Evolutionary conservation across 805 yeast genomes (phyloP), one percentile per base, ranked within the genome.

Genomic region (Clavispora santaluciae): DNA sequence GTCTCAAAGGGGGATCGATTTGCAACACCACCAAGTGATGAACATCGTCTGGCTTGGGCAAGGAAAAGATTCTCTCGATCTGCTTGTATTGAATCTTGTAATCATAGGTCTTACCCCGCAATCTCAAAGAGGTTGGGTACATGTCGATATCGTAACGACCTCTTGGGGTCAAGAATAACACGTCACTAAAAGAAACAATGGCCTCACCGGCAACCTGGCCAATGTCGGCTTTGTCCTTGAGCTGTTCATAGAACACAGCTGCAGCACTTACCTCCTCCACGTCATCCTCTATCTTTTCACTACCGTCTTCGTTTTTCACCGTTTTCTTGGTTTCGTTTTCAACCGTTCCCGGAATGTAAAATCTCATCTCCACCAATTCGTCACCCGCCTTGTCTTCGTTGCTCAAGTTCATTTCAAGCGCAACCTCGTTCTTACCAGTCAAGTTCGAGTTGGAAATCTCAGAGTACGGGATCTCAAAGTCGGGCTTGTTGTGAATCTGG

Each of bases 121-220:
- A 74, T 59, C 98, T 81, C 64, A 93, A 77, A 38, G 93, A 85
- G 22, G 79, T 77, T 25, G 86, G 81, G 64, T 86, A 93, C 81
- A 93, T 83, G 63, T 91, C 97, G 54, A 93, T 85, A 62, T 93
- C 98, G 62, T 90, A 93, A 64, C 99, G 91, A 50, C 99, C 99
- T 75, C 99, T 83, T 55, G 99, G 99, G 1, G 98, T 93, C 44
- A 93, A 78, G 73, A 93, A 88, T 59, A 91, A 73, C 4, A 90
- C 80, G 55, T 91, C 98, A 38, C 85, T 78, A 67, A 91, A 90
- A 5, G 97, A 85, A 4, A 88, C 96, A 60, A 93, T 84, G 7
- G 96, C 93, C 50, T 90, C 95, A 29, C 98, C 98, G 1, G 95
- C 82, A 37, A 83, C 91, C 62, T 83, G 91, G 13, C 98, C 97